Evolutionary conservation across 2,329 filamentous ascomycete species (phyloP), one percentile per base, ranked within the genome.

Genomic region (Fusarium annulatum): DNA sequence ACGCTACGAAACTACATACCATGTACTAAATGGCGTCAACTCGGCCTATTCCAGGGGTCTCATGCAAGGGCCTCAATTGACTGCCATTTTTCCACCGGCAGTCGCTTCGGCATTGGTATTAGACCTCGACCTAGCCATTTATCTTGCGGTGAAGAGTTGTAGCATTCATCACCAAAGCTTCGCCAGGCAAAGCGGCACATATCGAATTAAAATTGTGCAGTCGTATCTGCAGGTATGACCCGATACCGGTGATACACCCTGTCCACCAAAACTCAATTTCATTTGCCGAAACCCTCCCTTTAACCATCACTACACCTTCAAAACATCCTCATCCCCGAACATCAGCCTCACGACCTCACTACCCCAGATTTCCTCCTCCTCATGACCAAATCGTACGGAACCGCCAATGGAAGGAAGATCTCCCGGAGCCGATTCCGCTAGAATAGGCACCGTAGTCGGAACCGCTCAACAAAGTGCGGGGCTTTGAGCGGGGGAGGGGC

Each of bases 91-190:
- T 14, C 9, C 9, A 14, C 12, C n/a, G 19, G 2, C 2, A 39
- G 0, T 18, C 5, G 1, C 18, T 19, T 28, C 19, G 15, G 19
- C 15, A 41, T 30, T 18, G 2, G 5, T 18, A n/a, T 39, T 8
- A 26, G 10, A n/a, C 10, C 30, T 41, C 6, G 10, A 3, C 7
- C 0, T 4, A n/a, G 6, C 26, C 26, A 26, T 26, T 26, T 6
- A 26, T 26, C 6, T 26, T 26, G 10, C 26, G 36, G 38, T 33
- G 2, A 42, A 23, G 9, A 12, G 2, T 1, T 30, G 5, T 2
- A 45, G 2, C 0, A 45, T 33, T 23, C 1, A 1, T 7, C 3
- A 1, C 12, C 1, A 0, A 12, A 23, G 0, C 12, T 12, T 8
- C 34, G 7, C 2, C 9, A n/a, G 34, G 51, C 4, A 55, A 19